A percentile compares a stretch with the other conserved stretches of the same genome.
These are phyloP conservation scores for Elongisporangium prolatum DNA, from an alignment of 352 stramenopile species.

Conservation along the genomic window DNA sequence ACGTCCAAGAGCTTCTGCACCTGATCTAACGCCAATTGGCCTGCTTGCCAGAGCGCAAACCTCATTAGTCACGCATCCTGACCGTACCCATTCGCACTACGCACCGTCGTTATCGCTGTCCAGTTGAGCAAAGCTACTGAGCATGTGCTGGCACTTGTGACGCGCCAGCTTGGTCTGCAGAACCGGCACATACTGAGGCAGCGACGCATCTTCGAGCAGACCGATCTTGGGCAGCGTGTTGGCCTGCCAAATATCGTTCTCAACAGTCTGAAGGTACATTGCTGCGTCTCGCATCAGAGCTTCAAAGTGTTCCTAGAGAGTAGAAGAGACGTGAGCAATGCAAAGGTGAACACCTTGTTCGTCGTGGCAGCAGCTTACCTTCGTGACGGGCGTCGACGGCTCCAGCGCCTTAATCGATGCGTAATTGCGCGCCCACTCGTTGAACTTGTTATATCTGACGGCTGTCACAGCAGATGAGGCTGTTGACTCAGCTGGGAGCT, in stretches of 20 bases:
- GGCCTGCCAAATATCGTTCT: slow-evolving; percentile 32
- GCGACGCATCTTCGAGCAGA: slow-evolving; percentile 27
- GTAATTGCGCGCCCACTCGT: slow-evolving; percentile 20
- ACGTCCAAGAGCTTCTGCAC: slow-evolving; percentile 37
- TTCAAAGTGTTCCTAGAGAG: slow-evolving; percentile 38
- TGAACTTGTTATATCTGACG: slow-evolving; percentile 15
- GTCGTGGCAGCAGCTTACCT: slow-evolving; percentile 8
- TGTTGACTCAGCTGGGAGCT: slow-evolving; percentile 22
- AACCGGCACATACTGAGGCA: slow-evolving; percentile 42
- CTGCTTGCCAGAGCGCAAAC: slow-evolving; percentile 7
- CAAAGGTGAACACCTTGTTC: too few species aligned
- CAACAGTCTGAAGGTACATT: slow-evolving; percentile 33
- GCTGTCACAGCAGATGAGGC: slow-evolving; percentile 10
- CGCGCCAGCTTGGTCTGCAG: slow-evolving; percentile 57
- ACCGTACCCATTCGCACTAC: neutral
- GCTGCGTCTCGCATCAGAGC: slow-evolving; percentile 40
- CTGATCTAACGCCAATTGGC: slow-evolving; percentile 36
- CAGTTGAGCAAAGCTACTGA: slow-evolving; percentile 40
- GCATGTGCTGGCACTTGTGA: slow-evolving; percentile 45
- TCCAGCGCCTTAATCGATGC: slow-evolving; percentile 13
- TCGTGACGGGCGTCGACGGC: slow-evolving; percentile 23
- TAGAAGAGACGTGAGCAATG: too few species aligned
- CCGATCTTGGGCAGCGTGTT: slow-evolving; percentile 23
- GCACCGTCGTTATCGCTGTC: slow-evolving; percentile 66
- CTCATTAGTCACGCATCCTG: neutral